Base-by-base conservation (phyloP, 2,329 filamentous ascomycete species). In the Fusarium neocosmosporiellum region DNA sequence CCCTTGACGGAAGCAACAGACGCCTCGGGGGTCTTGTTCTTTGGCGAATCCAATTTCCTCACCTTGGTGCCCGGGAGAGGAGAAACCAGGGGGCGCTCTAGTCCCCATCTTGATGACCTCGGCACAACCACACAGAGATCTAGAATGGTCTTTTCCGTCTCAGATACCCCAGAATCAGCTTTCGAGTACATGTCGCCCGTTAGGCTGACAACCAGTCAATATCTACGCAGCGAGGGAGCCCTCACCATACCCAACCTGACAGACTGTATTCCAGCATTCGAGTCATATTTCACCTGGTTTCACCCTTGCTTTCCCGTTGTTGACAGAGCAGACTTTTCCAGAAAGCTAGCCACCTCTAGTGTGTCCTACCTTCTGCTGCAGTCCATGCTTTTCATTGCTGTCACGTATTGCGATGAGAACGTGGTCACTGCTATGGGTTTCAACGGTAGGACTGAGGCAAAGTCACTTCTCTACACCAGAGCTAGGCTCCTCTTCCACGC, bases 241-340 rank as follows among this genome's bases (percentile, higher is more conserved):
- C 83, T 89, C 48, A 82, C 83, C 0, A 84, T 87, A 31, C 87
- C 87, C 0, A 80, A 84, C 3, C 71, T 79, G 20, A 74, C 81
- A 2, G 81, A 84, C 22, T 84, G 84, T 53, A 79, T 85, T 7
- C 81, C 81, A 2, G 79, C 87, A 1, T 74, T 89, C 1, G 79
- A 83, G n/a, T 87, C 87, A 0, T 89, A 89, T 78, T 89, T 90
- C 63, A 80, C 82, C 22, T 88, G 87, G 84, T 89, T 89, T 60
- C 88, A 90, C 70, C 87, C 88, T 0, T 86, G 86, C 62, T 90
- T 89, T 53, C 87, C 88, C 0, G 82, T 90, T 16, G 71, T 90
- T 0, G 86, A 89, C 71, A 83, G 86, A 6, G 78, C 80, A 1
- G 82, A 84, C 0, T 78, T 88, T 9, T 80, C 83, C 62, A 75